A percentile compares a stretch with the other conserved stretches of the same genome.
Evolutionary conservation across 345 rosid species (phyloP).

Genomic region (Kandelia obovata): DNA sequence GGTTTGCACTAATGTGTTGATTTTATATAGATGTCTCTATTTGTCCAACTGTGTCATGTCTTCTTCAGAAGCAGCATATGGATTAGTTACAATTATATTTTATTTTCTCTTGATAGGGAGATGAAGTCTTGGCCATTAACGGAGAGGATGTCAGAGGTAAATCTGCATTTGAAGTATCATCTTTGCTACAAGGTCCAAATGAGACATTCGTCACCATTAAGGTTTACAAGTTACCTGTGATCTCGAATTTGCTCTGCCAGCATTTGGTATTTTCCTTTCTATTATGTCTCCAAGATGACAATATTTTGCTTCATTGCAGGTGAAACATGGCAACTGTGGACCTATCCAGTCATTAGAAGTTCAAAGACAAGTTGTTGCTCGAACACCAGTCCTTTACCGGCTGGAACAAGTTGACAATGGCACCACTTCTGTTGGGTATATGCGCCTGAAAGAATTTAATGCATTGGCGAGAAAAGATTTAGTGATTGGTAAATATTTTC

Average conservation of each 20-base stretch:
- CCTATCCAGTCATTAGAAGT: constrained; percentile 59
- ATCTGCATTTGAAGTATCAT: constrained; percentile 89
- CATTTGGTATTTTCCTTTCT: neutral
- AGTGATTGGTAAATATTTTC: constrained; percentile 55
- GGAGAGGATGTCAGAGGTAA: constrained; percentile 79
- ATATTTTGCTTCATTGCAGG: constrained; percentile 40
- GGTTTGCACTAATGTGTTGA: no score
- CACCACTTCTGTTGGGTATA: constrained; percentile 63
- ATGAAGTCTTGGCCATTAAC: constrained; percentile 76
- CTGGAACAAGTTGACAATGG: constrained; percentile 72
- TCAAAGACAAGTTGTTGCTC: constrained; percentile 81
- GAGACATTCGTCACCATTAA: constrained; percentile 77
- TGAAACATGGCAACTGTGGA: constrained; percentile 88
- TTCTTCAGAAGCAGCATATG: neutral
- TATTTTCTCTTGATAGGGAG: constrained; percentile 53
- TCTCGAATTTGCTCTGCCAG: constrained; percentile 1
- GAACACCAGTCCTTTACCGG: constrained; percentile 78
- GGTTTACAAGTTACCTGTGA: constrained; percentile 37
- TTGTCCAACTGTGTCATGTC: neutral
- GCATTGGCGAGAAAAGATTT: constrained; percentile 92
- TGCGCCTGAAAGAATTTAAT: constrained; percentile 87
- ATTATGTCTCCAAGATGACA: neutral
- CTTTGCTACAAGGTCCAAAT: constrained; percentile 88
- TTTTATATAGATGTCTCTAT: neutral
- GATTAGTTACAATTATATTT: neutral